These are phyloP conservation scores for Achaetomiella virescens DNA, from an alignment of 495 filamentous ascomycete genomes.

Conservation along the genomic window DNA sequence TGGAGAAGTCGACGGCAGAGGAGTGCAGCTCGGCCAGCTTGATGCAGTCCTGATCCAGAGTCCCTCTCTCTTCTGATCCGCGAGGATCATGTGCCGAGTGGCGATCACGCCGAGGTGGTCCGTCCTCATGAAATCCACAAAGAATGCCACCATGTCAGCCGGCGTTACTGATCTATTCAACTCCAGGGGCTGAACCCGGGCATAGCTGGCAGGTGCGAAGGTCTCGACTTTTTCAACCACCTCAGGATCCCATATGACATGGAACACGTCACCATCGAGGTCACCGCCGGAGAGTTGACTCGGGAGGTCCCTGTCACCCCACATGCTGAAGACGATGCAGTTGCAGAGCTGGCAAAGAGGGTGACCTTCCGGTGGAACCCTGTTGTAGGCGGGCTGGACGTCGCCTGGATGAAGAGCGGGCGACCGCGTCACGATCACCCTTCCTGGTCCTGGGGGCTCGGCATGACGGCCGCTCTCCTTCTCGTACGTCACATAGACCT, in stretches of 20 bases:
- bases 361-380: conserved; percentile 49
- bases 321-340: conserved; percentile 69
- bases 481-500: conserved; percentile 56
- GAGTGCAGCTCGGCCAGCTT: conserved; percentile 65
- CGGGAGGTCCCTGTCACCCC: conserved; percentile 65
- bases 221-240: conserved; percentile 34
- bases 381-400: conserved; percentile 55
- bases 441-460: conserved; percentile 15
- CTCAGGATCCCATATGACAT: conserved; percentile 60
- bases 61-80: conserved; percentile 56
- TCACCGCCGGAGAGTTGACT: conserved; percentile 74
- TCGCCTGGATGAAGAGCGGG: conserved; percentile 79
- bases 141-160: conserved; percentile 68
- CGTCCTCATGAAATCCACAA: conserved; percentile 72
- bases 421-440: conserved; percentile 57
- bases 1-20: conserved; percentile 75
- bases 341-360: conserved; percentile 57
- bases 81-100: conserved; percentile 58
- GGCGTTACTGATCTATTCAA: conserved; percentile 49
- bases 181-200: conserved; percentile 45
- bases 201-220: conserved; percentile 61
- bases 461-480: conserved; percentile 15
- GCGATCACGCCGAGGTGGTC: conserved; percentile 69
- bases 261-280: conserved; percentile 74
- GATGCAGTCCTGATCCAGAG: conserved; percentile 51